Base-by-base conservation (phyloP, 768 basidiomycete species). In the Leccinum obscurum region DNA sequence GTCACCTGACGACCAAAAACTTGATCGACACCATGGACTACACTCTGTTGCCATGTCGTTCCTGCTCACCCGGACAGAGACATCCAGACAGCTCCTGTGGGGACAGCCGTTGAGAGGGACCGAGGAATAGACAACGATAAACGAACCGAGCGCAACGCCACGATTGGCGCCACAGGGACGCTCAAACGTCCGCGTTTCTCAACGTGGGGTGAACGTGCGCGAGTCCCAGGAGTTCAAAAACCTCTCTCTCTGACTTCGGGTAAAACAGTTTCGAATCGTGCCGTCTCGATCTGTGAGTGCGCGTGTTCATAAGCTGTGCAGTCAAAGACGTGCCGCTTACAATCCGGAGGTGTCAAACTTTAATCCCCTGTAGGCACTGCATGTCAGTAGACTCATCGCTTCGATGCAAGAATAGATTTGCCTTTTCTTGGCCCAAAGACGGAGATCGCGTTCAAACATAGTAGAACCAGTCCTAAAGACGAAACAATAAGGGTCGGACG, bases 371-470 rank as follows among this genome's bases (percentile, higher is more conserved):
- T 0, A 1, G 52, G 49, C 17, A 54, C 60, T 24, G 50, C n/a
- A 58, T 59, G 56, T 57, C 39, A 62, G 28, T 17, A 48, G 14
- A 32, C 20, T 3, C 37, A 17, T 17, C 5, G 32, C 13, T 39
- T 34, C 24, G 32, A 46, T 28, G 17, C 39, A 15, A 22, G 26
- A 37, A 8, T 0, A 8, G 44, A n/a, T 59, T 78, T 30, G 86
- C 88, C 75, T 83, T 64, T 80, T 73, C 67, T 90, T 90, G 2
- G 89, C 88, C 83, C 86, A 90, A 14, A 83, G 74, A 62, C 91
- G 81, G 54, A 97, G 72, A 73, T 96, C 95, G 28, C 93, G 78
- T 72, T 96, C 85, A 70, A 97, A 96, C 86, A 93, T 89, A 62
- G 84, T 92, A 5, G 90, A 94, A 1, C 95, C 94, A 6, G 88